Evolutionary conservation across 1,284 basidiomycete genomes (phyloP).

Genomic region (Inonotus hispidus): DNA sequence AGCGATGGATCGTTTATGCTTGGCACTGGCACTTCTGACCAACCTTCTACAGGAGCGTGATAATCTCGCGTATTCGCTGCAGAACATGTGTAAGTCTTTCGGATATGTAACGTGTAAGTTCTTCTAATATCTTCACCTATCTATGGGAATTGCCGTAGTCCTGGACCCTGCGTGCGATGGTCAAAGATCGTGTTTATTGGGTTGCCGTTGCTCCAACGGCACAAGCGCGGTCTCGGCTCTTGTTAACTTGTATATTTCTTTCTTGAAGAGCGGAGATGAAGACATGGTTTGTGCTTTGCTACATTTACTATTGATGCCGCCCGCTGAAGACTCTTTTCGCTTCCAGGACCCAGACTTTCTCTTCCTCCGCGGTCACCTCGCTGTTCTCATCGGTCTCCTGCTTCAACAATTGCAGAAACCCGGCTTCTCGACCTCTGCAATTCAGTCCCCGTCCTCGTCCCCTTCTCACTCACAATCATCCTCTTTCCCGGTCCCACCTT

Average conservation of each 20-base stretch:
- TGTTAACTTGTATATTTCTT: constrained; percentile 16
- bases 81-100: constrained; percentile 1
- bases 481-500: neutral
- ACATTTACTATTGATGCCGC: neutral
- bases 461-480: neutral
- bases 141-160: neutral
- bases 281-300: constrained; percentile 10
- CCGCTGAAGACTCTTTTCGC: neutral
- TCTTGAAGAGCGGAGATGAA: constrained; percentile 17
- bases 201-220: constrained; percentile 19
- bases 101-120: neutral
- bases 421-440: neutral
- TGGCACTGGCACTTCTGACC: constrained; percentile 63
- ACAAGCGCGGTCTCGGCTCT: constrained; percentile 15
- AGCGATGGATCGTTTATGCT: constrained; percentile 59
- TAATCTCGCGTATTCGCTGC: constrained; percentile 1
- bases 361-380: constrained; percentile 63
- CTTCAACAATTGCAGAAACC: constrained; percentile 31
- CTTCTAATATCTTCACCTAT: neutral
- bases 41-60: constrained; percentile 59
- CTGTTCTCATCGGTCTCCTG: constrained; percentile 67
- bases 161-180: constrained; percentile 15
- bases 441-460: neutral
- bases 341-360: constrained; percentile 25
- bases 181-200: constrained; percentile 14